phyloP scores from a whole-genome alignment of 805 yeast genomes.

The Ogataea corticis region DNA sequence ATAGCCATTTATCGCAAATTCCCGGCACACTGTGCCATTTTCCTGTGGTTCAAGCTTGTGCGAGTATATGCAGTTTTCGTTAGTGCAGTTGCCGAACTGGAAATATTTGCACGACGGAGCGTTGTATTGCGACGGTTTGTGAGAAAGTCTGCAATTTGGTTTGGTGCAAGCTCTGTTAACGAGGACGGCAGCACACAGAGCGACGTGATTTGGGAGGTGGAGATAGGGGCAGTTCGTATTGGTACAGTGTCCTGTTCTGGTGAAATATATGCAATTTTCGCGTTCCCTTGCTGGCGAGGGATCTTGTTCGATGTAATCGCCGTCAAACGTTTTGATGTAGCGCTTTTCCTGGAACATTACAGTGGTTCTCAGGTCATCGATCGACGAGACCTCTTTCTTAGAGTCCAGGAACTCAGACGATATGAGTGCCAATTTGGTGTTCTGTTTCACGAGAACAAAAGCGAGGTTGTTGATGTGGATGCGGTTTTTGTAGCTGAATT shows the following conservation, averaged over 20 bases:
- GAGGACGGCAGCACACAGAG: conserved; percentile 52
- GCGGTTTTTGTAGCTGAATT: conserved; percentile 48
- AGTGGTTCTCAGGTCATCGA: conserved; percentile 23
- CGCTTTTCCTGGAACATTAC: conserved; percentile 16
- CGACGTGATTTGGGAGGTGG: conserved; percentile 52
- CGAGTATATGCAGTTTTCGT: conserved; percentile 49
- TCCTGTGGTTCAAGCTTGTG: conserved; percentile 43
- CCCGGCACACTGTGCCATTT: conserved; percentile 52
- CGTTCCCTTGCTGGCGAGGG: no score
- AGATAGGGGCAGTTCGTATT: conserved; percentile 54
- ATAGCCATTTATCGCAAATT: conserved; percentile 67
- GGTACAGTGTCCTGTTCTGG: conserved; percentile 46
- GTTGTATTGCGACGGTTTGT: conserved; percentile 57
- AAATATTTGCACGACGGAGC: conserved; percentile 58
- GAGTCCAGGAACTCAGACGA: conserved; percentile 23
- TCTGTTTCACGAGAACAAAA: conserved; percentile 44
- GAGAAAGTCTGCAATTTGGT: conserved; percentile 55
- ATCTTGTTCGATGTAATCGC: conserved; percentile 25
- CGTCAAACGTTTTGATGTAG: conserved; percentile 26
- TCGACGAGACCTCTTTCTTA: conserved; percentile 13
- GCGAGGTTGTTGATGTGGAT: conserved; percentile 40
- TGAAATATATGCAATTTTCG: no score
- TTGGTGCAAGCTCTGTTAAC: conserved; percentile 44
- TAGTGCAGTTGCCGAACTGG: conserved; percentile 48
- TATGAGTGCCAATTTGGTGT: conserved; percentile 43